A percentile compares a stretch with the other conserved stretches of the same genome.
phyloP scores from a whole-genome alignment of 2,329 filamentous ascomycete genomes.

The Phialophora expanda region DNA sequence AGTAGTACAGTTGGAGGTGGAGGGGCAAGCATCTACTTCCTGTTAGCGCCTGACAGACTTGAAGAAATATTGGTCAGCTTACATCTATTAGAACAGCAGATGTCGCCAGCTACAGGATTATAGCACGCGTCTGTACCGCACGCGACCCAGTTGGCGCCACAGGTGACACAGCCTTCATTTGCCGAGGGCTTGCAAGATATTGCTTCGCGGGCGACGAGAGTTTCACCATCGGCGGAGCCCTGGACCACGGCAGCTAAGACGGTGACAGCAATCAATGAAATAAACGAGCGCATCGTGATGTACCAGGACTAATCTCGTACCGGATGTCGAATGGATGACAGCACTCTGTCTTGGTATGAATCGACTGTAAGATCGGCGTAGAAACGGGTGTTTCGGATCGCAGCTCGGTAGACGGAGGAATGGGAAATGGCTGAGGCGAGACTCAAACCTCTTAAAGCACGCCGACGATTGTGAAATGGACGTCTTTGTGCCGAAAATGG shows the following conservation, averaged over 20 bases:
- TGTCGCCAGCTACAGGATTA: constrained; percentile 32
- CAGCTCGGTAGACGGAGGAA: constrained; percentile 17
- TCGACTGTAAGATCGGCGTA: background rate
- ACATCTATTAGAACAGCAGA: constrained; percentile 39
- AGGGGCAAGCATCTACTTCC: constrained; percentile 24
- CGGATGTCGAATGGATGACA: constrained; percentile 11
- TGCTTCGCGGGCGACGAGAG: constrained; percentile 5
- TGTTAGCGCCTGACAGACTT: constrained; percentile 10
- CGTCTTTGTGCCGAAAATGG: constrained; percentile 34
- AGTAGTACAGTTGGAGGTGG: constrained; percentile 23
- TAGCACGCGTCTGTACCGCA: constrained; percentile 38
- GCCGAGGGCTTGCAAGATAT: constrained; percentile 16
- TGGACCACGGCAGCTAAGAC: constrained; percentile 23
- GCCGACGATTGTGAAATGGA: constrained; percentile 22
- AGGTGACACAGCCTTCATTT: constrained; percentile 18
- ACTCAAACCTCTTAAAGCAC: constrained; percentile 10
- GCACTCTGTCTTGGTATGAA: background rate
- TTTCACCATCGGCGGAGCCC: constrained; percentile 11
- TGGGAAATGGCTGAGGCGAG: constrained; percentile 5
- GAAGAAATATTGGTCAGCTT: constrained; percentile 3
- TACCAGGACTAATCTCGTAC: background rate
- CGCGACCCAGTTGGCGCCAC: constrained; percentile 26
- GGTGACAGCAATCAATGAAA: constrained; percentile 17
- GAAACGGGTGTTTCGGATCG: constrained; percentile 7
- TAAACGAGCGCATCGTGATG: constrained; percentile 30